These are phyloP conservation scores for Leccinum ochraceum DNA, from an alignment of 768 basidiomycete species.

Conservation along the genomic window DNA sequence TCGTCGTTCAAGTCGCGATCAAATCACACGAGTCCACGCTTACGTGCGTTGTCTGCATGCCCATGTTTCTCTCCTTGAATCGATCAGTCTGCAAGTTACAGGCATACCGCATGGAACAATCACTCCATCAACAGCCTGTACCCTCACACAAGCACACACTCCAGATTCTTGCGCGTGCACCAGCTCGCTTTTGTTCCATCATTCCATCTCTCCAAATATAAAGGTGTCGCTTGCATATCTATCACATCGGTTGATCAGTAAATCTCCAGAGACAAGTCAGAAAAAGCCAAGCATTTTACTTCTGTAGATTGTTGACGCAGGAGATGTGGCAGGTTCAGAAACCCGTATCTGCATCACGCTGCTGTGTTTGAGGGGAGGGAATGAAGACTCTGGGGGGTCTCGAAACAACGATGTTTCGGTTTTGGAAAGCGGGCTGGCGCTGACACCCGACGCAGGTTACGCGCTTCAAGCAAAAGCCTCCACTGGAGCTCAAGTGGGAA, in stretches of 20 bases:
- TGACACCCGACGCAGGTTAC: background rate
- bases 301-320: background rate
- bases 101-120: background rate
- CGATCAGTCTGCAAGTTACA: background rate
- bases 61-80: background rate
- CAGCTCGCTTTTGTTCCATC: background rate
- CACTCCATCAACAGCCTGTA: background rate
- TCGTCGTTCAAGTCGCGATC: background rate
- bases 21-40: background rate
- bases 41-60: background rate
- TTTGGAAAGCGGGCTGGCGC: background rate
- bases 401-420: background rate
- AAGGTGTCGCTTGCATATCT: background rate
- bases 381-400: background rate
- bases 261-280: background rate
- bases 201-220: background rate
- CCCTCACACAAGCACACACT: background rate
- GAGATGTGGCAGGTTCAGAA: background rate
- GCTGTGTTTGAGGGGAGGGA: background rate
- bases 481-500: background rate
- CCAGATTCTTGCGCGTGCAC: background rate
- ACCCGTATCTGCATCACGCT: background rate
- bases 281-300: background rate
- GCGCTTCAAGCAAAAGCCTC: background rate
- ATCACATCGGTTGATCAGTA: background rate